Evolutionary conservation across 2,329 filamentous ascomycete species (phyloP).

Genomic region (Fusarium sp.): DNA sequence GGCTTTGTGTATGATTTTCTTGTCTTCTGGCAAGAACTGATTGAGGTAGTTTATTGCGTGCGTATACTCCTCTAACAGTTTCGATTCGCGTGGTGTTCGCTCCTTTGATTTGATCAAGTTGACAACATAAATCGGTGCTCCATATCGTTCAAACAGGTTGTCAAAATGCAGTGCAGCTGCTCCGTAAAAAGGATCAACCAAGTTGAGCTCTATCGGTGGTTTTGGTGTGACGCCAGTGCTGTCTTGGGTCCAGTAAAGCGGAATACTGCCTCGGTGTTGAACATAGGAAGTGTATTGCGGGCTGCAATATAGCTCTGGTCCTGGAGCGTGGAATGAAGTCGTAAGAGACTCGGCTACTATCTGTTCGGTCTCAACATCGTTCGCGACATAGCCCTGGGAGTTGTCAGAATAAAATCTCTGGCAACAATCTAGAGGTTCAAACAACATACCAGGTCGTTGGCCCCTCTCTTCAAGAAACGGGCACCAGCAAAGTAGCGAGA

Average conservation of each 20-base stretch:
- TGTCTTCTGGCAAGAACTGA: conserved; percentile 85
- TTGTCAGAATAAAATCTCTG: conserved; percentile 11
- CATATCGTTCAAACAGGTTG: conserved; percentile 92
- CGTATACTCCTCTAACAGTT: conserved; percentile 87
- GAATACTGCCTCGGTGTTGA: conserved; percentile 96
- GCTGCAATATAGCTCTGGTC: conserved; percentile 84
- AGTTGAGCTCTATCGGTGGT: conserved; percentile 92
- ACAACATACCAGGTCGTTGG: conserved; percentile 77
- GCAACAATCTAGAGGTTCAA: background rate
- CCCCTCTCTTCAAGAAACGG: conserved; percentile 91
- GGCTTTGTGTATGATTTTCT: conserved; percentile 91
- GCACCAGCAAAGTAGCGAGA: conserved; percentile 96
- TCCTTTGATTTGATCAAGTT: conserved; percentile 93
- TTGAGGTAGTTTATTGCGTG: conserved; percentile 92
- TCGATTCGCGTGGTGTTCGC: conserved; percentile 89
- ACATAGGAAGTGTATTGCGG: conserved; percentile 96
- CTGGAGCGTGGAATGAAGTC: conserved; percentile 94
- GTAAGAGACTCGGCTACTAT: conserved; percentile 95
- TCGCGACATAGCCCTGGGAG: conserved; percentile 86
- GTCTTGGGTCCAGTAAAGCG: conserved; percentile 97
- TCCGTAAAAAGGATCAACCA: conserved; percentile 96
- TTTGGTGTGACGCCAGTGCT: conserved; percentile 95
- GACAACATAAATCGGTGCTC: conserved; percentile 88
- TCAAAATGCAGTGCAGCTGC: conserved; percentile 95
- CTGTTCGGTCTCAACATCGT: conserved; percentile 98